Conservation (phyloP, 2,329 filamentous ascomycete genomes). For the Fulvia fulva region DNA sequence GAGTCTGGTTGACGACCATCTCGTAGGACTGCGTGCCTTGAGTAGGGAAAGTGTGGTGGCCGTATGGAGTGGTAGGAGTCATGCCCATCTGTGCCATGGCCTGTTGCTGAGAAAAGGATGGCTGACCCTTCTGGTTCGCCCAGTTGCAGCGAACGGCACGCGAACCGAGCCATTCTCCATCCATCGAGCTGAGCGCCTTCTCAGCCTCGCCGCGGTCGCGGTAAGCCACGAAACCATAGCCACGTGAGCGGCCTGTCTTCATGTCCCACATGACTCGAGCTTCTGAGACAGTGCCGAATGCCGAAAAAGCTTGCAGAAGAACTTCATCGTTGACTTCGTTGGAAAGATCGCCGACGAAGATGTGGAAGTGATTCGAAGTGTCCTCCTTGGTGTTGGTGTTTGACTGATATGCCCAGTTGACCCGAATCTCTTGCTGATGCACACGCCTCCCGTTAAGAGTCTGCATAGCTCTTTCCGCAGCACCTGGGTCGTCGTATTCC, state of each 20-base stretch:
- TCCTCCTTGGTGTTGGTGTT: constrained; percentile 94
- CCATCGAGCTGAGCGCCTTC: constrained; percentile 95
- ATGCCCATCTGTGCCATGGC: constrained; percentile 97
- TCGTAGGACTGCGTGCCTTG: constrained; percentile 97
- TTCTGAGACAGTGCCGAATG: constrained; percentile 93
- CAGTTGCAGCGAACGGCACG: constrained; percentile 98
- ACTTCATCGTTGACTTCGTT: constrained; percentile 99
- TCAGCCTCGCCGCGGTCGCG: constrained; percentile 90
- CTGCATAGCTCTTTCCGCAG: constrained; percentile 94
- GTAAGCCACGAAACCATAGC: constrained; percentile 97
- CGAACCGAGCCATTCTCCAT: constrained; percentile 97
- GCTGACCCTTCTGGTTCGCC: constrained; percentile 99
- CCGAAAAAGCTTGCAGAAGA: constrained; percentile 87
- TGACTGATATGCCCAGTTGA: constrained; percentile 99
- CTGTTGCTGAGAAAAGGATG: constrained; percentile 95
- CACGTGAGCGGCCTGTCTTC: constrained; percentile 97
- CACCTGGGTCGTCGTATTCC: constrained; percentile 95
- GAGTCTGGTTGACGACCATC: constrained; percentile 92
- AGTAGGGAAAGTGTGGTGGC: constrained; percentile 88
- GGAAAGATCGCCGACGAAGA: constrained; percentile 95
- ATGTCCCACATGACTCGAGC: constrained; percentile 99
- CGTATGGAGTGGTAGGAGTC: constrained; percentile 93
- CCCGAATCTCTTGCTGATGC: constrained; percentile 95
- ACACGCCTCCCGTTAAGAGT: constrained; percentile 93
- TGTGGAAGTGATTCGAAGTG: constrained; percentile 97